Conservation (phyloP, 495 filamentous ascomycete species). For the Xylaria palmicola region DNA sequence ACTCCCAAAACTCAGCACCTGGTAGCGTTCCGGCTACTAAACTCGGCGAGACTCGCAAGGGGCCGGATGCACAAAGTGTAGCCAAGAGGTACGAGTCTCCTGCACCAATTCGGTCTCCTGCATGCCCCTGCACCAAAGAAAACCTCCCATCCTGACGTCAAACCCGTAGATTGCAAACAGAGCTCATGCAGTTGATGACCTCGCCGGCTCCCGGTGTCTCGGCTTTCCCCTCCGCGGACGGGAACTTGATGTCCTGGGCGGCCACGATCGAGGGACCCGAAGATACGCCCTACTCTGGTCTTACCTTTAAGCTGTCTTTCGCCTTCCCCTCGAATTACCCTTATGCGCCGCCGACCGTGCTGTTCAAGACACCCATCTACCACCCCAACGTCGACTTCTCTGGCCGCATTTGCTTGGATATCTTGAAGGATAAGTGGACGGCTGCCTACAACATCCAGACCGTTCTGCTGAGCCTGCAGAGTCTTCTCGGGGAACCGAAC, state of each 20-base stretch:
- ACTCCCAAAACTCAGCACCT: conserved; percentile 69
- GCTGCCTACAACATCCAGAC: conserved; percentile 90
- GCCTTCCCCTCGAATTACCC: conserved; percentile 91
- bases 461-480: conserved; percentile 90
- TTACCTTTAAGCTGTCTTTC: conserved; percentile 92
- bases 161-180: conserved; percentile 78
- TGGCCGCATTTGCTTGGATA: conserved; percentile 91
- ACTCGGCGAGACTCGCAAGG: conserved; percentile 55
- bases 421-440: conserved; percentile 98
- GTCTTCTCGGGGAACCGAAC: conserved; percentile 93
- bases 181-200: conserved; percentile 97
- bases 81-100: conserved; percentile 64
- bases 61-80: conserved; percentile 68
- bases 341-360: conserved; percentile 85
- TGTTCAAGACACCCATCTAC: conserved; percentile 92
- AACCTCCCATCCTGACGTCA: background rate
- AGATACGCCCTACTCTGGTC: conserved; percentile 84
- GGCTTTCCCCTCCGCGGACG: conserved; percentile 87
- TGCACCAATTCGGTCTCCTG: background rate
- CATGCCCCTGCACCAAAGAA: background rate
- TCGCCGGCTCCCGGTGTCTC: conserved; percentile 90
- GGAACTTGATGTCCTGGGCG: conserved; percentile 87
- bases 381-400: conserved; percentile 94
- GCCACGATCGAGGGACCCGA: conserved; percentile 90
- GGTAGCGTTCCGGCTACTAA: conserved; percentile 56